Evolutionary conservation across 225 moss, liverwort and hornwort species (phyloP), one percentile per base, ranked within the genome.

Genomic region (Bryum argenteum): DNA sequence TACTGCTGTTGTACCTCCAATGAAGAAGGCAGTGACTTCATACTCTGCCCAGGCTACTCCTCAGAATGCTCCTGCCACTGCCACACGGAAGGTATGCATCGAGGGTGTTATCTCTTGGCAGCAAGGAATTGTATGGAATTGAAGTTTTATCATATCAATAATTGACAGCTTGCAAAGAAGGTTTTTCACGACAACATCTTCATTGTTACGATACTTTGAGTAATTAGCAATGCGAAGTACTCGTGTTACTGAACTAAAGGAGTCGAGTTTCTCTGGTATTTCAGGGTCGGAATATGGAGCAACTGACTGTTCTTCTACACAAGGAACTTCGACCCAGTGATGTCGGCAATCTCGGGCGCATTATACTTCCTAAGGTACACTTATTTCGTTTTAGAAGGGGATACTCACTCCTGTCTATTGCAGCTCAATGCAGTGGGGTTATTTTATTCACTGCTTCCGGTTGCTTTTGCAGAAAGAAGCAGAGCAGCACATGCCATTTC

Each of bases 321-420:
- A 87, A 87, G 72, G 83, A 78, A 14, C 80, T 87, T 52, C 80
- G 73, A 66, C 72, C 70, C 20, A 87, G 83, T 59, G 86, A 87
- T 80, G 86, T 83, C 8, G 58, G 78, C 4, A 78, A 71, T 67
- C 80, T 87, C 10, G 86, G 86, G 66, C 86, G 86, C 64, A 87
- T 87, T 15, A 22, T 87, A 58, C 75, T 87, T 70, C 83, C 86
- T 9, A 87, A 83, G 86, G 86, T 87, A 33, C 19, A 45, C 80
- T 67, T 58, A 11, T 5, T 64, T 10, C 48, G 23, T 15, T 24
- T 28, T 11, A 2, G 22, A n/a, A n/a, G n/a, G n/a, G n/a, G n/a
- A n/a, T n/a, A n/a, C n/a, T n/a, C n/a, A n/a, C n/a, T n/a, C n/a
- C n/a, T n/a, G n/a, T n/a, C n/a, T n/a, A 17, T 48, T 17, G 11